Conservation (phyloP, 768 basidiomycete genomes). For the Lentinula aciculospora region DNA sequence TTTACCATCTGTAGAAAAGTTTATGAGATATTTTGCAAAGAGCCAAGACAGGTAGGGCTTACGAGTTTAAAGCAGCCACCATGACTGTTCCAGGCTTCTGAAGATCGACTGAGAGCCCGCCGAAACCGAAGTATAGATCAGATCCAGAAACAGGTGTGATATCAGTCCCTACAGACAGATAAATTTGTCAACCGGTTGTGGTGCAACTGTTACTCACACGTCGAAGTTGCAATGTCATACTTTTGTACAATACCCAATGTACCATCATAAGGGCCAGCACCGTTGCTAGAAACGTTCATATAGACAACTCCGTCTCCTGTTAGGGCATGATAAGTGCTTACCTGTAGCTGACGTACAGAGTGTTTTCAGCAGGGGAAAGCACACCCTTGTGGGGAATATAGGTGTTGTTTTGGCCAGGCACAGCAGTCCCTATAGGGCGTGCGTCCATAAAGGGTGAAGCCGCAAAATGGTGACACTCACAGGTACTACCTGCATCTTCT, state of each 20-base stretch:
- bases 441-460: not conserved
- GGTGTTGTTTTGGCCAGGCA: constrained; percentile 51
- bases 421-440: constrained; percentile 38
- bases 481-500: constrained; percentile 50
- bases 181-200: not conserved
- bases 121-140: constrained; percentile 58
- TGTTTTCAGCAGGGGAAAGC: constrained; percentile 48
- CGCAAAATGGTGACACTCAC: constrained; percentile 26
- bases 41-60: not conserved
- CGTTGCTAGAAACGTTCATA: constrained; percentile 27
- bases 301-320: no score
- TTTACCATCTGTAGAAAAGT: not conserved
- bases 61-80: constrained; percentile 61
- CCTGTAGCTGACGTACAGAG: constrained; percentile 53
- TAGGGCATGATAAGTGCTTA: not conserved
- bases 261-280: constrained; percentile 63
- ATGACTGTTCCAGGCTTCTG: constrained; percentile 60
- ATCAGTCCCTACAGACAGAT: constrained; percentile 37
- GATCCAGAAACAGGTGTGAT: constrained; percentile 59
- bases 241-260: constrained; percentile 42
- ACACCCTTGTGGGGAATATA: constrained; percentile 66
- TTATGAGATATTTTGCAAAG: not conserved
- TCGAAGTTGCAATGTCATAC: constrained; percentile 47
- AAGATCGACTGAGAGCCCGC: constrained; percentile 54
- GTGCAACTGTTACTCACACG: constrained; percentile 25